Percentiles rank a stretch among this genome's conserved stretches.
These are phyloP conservation scores for Fusarium vanettenii DNA, from an alignment of 2,329 filamentous ascomycete species.

Conservation along the genomic window DNA sequence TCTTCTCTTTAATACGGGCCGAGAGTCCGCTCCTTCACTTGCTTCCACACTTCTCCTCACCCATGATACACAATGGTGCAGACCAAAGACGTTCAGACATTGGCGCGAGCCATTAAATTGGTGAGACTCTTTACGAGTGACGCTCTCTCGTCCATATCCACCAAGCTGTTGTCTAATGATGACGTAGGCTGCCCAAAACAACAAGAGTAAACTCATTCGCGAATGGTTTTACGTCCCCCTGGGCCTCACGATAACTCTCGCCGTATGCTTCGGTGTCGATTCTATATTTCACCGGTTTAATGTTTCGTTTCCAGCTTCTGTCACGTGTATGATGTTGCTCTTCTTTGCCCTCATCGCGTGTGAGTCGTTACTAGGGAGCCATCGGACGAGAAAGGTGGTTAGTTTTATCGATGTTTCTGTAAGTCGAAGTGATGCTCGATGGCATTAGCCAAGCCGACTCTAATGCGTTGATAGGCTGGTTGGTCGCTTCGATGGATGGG, in stretches of 20 bases:
- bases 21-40: conserved; percentile 16
- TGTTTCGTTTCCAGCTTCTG: conserved; percentile 69
- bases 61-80: conserved; percentile 31
- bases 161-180: conserved; percentile 10
- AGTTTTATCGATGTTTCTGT: conserved; percentile 65
- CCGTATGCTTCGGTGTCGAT: conserved; percentile 57
- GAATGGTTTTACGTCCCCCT: conserved; percentile 64
- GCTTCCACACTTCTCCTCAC: not conserved
- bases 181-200: conserved; percentile 31
- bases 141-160: not conserved
- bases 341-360: conserved; percentile 62
- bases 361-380: conserved; percentile 60
- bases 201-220: conserved; percentile 32
- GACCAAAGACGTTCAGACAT: conserved; percentile 21
- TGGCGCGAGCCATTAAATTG: conserved; percentile 36
- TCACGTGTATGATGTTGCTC: conserved; percentile 67
- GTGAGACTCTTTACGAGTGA: conserved; percentile 16
- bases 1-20: conserved; percentile 1
- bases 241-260: conserved; percentile 54
- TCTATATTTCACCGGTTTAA: conserved; percentile 57
- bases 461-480: conserved; percentile 56
- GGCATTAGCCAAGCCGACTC: not conserved
- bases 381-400: conserved; percentile 60
- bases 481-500: conserved; percentile 70
- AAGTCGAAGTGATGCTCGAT: conserved; percentile 26